Percentiles rank a stretch among this genome's conserved stretches.
These are phyloP conservation scores for Psilocybe cubensis DNA, from an alignment of 768 basidiomycete species.

Conservation along the genomic window DNA sequence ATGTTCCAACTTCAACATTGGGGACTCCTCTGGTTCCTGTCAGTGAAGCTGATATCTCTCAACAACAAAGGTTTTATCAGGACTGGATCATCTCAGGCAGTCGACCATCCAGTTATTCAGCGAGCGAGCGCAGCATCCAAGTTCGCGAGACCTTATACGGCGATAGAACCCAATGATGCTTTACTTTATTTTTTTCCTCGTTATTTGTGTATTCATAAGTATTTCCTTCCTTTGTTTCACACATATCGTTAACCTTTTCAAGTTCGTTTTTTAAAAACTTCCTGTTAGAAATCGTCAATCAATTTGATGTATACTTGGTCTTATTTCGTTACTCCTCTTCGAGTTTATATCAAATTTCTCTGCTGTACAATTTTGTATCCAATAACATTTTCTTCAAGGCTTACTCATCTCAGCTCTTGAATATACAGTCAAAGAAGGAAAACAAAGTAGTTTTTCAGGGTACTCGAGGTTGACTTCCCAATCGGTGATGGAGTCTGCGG, in stretches of 20 bases:
- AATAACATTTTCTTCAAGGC: background rate
- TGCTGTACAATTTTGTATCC: too few species aligned
- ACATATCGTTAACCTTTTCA: background rate
- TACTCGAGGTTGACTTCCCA: too few species aligned
- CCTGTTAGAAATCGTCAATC: background rate
- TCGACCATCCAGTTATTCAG: conserved; percentile 17
- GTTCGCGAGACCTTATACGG: background rate
- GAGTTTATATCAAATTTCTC: background rate
- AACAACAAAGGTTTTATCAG: conserved; percentile 26
- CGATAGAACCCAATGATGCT: background rate
- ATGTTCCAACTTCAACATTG: conserved; percentile 32
- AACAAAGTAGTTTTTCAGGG: too few species aligned
- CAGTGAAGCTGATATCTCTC: conserved; percentile 24
- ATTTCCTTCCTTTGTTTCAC: background rate
- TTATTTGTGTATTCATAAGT: background rate
- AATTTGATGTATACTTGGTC: too few species aligned
- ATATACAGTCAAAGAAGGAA: too few species aligned
- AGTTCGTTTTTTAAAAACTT: background rate
- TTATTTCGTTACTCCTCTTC: background rate
- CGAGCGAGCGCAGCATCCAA: conserved; percentile 5
- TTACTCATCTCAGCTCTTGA: too few species aligned
- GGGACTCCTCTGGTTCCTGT: conserved; percentile 32
- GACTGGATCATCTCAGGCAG: conserved; percentile 27
- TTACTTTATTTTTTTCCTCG: background rate
- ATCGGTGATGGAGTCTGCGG: too few species aligned